Evolutionary conservation across 345 rosid species (phyloP).

Genomic region (Gossypium rotundifolium): DNA sequence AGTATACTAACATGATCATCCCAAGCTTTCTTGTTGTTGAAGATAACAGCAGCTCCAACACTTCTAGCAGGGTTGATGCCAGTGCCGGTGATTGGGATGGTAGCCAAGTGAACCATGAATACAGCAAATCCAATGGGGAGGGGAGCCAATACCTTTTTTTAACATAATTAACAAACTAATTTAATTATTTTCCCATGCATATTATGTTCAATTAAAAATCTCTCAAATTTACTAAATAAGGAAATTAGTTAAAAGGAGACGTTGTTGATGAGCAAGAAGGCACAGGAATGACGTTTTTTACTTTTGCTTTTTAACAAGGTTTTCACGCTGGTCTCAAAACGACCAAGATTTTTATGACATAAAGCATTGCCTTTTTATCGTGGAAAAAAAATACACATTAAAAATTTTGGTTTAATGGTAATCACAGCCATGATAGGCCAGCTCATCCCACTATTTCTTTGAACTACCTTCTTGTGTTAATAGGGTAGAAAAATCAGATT

Average conservation of each 20-base stretch:
- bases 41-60: constrained; percentile 72
- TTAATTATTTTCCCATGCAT: neutral
- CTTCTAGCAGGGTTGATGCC: constrained; percentile 93
- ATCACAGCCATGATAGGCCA: too few relatives aligned
- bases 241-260: too few relatives aligned
- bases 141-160: constrained; percentile 69
- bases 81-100: constrained; percentile 83
- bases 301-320: neutral
- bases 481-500: too few relatives aligned
- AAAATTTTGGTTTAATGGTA: too few relatives aligned
- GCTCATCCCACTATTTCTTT: too few relatives aligned
- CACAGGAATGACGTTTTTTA: neutral
- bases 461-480: too few relatives aligned
- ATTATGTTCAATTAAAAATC: neutral
- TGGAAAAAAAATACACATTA: too few relatives aligned
- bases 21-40: constrained; percentile 52
- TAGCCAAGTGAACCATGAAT: constrained; percentile 90
- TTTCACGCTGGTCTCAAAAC: neutral
- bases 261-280: neutral
- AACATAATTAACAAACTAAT: neutral
- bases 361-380: neutral
- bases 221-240: neutral
- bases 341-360: neutral
- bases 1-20: constrained; percentile 53
- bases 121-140: constrained; percentile 88